phyloP scores from a whole-genome alignment of 1,139 yeast genomes.

The Diutina siamensis region DNA sequence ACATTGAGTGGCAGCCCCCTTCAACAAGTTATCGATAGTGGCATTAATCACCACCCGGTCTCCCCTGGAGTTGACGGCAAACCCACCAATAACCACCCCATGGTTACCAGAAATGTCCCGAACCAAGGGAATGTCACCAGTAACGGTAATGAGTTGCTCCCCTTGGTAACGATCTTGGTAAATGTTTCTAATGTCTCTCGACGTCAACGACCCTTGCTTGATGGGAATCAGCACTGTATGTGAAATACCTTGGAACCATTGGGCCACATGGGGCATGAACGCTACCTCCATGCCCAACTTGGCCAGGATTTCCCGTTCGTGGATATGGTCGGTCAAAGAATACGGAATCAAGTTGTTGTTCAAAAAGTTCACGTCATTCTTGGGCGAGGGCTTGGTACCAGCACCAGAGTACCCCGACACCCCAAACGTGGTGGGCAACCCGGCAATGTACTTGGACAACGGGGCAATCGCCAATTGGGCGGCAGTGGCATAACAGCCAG shows the following conservation, averaged over 20 bases:
- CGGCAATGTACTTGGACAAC: constrained; percentile 46
- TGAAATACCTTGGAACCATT: constrained; percentile 97
- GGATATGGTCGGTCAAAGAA: constrained; percentile 91
- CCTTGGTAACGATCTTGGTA: constrained; percentile 85
- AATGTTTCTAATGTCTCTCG: constrained; percentile 73
- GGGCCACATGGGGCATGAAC: constrained; percentile 95
- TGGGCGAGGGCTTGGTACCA: constrained; percentile 96
- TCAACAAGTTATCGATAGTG: constrained; percentile 86
- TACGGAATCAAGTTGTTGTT: constrained; percentile 85
- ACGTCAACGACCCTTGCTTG: constrained; percentile 52
- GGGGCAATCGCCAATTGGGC: constrained; percentile 93
- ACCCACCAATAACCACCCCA: constrained; percentile 91
- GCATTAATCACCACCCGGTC: constrained; percentile 91
- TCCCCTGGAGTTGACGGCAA: constrained; percentile 80
- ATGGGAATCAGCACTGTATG: constrained; percentile 88
- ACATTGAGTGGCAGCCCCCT: constrained; percentile 99
- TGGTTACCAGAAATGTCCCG: constrained; percentile 88
- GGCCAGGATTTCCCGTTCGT: constrained; percentile 81
- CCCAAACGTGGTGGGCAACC: constrained; percentile 81
- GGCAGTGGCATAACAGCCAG: constrained; percentile 98
- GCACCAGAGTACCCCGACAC: constrained; percentile 99
- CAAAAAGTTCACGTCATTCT: constrained; percentile 70
- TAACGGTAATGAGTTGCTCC: constrained; percentile 72
- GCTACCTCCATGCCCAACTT: constrained; percentile 75
- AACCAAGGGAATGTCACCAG: constrained; percentile 88